Evolutionary conservation across 2,329 filamentous ascomycete genomes (phyloP).

Genomic region (Aschersonia sp.): DNA sequence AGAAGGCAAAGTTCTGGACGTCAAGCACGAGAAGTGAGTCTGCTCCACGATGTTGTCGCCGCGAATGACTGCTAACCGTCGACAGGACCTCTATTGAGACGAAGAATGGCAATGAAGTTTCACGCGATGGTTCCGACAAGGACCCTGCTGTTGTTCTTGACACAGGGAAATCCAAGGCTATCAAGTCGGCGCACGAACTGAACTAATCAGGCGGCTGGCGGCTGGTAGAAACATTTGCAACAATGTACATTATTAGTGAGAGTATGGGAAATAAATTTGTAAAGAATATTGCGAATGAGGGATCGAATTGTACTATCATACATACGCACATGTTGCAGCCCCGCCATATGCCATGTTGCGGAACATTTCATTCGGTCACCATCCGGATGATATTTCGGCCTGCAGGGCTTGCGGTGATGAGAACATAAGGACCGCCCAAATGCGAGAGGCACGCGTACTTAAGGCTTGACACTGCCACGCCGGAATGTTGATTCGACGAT

Average conservation of each 20-base stretch:
- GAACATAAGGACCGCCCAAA: too few relatives aligned
- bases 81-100: slow-evolving; percentile 22
- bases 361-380: too few relatives aligned
- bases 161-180: slow-evolving; percentile 8
- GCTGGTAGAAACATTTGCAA: not conserved
- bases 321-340: too few relatives aligned
- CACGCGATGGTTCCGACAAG: slow-evolving; percentile 22
- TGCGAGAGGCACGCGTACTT: too few relatives aligned
- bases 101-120: slow-evolving; percentile 25
- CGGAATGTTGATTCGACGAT: too few relatives aligned
- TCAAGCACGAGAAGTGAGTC: slow-evolving; percentile 25
- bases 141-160: slow-evolving; percentile 29
- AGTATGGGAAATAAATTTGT: not conserved
- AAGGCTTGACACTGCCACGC: too few relatives aligned
- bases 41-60: not conserved
- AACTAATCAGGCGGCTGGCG: not conserved
- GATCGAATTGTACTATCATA: too few relatives aligned
- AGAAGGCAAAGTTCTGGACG: slow-evolving; percentile 27
- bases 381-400: too few relatives aligned
- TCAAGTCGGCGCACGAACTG: slow-evolving; percentile 5
- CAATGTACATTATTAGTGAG: not conserved
- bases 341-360: too few relatives aligned
- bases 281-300: not conserved
- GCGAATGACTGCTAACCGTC: not conserved
- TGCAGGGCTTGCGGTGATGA: too few relatives aligned